Conservation (phyloP, 352 stramenopile species). For the Phytophthora niederhauseri region DNA sequence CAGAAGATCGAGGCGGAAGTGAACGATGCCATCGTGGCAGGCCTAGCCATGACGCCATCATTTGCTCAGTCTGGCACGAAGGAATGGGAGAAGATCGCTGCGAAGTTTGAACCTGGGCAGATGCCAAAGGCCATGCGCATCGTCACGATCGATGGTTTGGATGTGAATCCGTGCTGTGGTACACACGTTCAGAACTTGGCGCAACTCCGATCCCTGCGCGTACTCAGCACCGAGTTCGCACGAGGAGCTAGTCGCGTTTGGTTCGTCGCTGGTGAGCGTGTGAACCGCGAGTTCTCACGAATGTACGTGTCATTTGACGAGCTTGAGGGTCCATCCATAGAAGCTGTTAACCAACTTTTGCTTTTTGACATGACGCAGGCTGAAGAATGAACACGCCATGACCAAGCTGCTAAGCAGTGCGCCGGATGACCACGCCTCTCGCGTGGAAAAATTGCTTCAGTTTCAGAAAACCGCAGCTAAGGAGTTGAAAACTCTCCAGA, state of each 20-base stretch:
- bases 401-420: conserved; percentile 78
- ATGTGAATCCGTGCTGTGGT: conserved; percentile 89
- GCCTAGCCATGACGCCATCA: conserved; percentile 59
- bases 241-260: conserved; percentile 74
- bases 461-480: conserved; percentile 65
- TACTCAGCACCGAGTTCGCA: conserved; percentile 77
- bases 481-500: conserved; percentile 74
- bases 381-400: conserved; percentile 67
- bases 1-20: conserved; percentile 70
- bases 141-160: conserved; percentile 83
- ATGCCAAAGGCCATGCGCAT: conserved; percentile 77
- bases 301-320: conserved; percentile 55
- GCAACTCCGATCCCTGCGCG: conserved; percentile 75
- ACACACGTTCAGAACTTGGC: conserved; percentile 82
- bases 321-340: conserved; percentile 39
- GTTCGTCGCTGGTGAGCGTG: conserved; percentile 85
- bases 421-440: conserved; percentile 65
- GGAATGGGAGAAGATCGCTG: conserved; percentile 62
- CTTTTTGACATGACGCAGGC: conserved; percentile 28
- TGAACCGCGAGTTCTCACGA: conserved; percentile 77
- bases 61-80: conserved; percentile 59
- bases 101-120: conserved; percentile 60
- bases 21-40: conserved; percentile 76
- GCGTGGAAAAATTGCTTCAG: conserved; percentile 69
- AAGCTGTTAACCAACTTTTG: conserved; percentile 4